Percentiles rank a stretch among this genome's conserved stretches.
phyloP scores from a whole-genome alignment of 2,329 filamentous ascomycete species.

The Sphaerulina vaccinii region DNA sequence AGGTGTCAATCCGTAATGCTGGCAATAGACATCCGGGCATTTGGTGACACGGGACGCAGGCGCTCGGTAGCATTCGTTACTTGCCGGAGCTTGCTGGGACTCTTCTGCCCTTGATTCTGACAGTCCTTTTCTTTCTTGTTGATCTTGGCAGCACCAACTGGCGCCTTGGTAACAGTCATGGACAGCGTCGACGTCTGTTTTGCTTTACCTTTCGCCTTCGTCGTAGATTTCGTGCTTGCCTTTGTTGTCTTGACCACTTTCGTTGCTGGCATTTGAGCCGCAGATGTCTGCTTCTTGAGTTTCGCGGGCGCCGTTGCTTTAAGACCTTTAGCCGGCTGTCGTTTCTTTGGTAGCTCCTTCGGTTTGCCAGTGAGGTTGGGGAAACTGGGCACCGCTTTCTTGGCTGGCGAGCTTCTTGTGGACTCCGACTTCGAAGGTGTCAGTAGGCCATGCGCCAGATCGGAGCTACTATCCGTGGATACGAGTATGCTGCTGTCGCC shows the following conservation, averaged over 20 bases:
- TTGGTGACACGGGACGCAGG: too few species aligned
- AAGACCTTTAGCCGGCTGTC: constrained; percentile 11
- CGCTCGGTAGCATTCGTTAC: constrained; percentile 14
- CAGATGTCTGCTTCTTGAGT: constrained; percentile 29
- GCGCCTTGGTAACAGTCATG: constrained; percentile 30
- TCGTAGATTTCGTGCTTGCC: neutral
- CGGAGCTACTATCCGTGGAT: constrained; percentile 1
- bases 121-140: constrained; percentile 19
- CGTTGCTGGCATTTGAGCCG: constrained; percentile 16
- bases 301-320: constrained; percentile 16
- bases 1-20: neutral
- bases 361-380: constrained; percentile 25
- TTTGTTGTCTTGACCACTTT: constrained; percentile 8
- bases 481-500: constrained; percentile 29
- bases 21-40: neutral
- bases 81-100: constrained; percentile 33
- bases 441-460: constrained; percentile 25
- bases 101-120: constrained; percentile 18
- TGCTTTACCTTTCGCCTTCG: constrained; percentile 6
- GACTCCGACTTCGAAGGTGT: constrained; percentile 38
- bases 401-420: constrained; percentile 28
- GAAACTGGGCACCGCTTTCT: constrained; percentile 17
- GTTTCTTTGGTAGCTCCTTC: constrained; percentile 22
- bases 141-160: constrained; percentile 21
- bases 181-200: constrained; percentile 25